A percentile compares a stretch with the other conserved stretches of the same genome.
Conservation (phyloP, 2,329 filamentous ascomycete genomes). For the Calonectria hawksworthii region DNA sequence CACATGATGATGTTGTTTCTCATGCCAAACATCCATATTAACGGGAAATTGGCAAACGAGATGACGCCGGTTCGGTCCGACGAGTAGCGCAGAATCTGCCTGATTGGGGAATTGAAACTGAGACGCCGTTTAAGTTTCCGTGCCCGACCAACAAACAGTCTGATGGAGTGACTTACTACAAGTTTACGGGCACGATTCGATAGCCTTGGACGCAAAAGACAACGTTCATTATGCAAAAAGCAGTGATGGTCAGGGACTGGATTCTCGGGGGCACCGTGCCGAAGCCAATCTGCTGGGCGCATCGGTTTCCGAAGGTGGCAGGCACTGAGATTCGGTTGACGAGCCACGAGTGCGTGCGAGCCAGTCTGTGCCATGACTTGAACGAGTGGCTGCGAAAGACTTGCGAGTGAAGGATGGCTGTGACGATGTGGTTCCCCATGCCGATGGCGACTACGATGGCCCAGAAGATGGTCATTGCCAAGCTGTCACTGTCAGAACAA, state of each 20-base stretch:
- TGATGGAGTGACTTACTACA: conserved; percentile 52
- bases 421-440: conserved; percentile 47
- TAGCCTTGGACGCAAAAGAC: conserved; percentile 55
- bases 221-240: conserved; percentile 57
- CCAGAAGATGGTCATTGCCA: conserved; percentile 59
- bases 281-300: conserved; percentile 60
- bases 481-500: conserved; percentile 35
- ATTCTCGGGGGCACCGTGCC: conserved; percentile 60
- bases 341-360: conserved; percentile 44
- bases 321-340: conserved; percentile 54
- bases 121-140: neutral
- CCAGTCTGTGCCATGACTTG: neutral
- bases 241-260: conserved; percentile 56
- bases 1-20: conserved; percentile 77
- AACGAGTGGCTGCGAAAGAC: conserved; percentile 1
- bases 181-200: conserved; percentile 52
- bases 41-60: conserved; percentile 73
- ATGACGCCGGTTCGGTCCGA: conserved; percentile 76
- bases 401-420: conserved; percentile 24
- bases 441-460: conserved; percentile 53
- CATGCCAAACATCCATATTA: conserved; percentile 77
- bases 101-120: conserved; percentile 52
- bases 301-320: conserved; percentile 59
- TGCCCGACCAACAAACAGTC: neutral
- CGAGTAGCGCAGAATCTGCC: conserved; percentile 65